Percentiles rank a stretch among this genome's conserved stretches.
phyloP scores from a whole-genome alignment of 441 rosid species.

The Manihot esculenta region DNA sequence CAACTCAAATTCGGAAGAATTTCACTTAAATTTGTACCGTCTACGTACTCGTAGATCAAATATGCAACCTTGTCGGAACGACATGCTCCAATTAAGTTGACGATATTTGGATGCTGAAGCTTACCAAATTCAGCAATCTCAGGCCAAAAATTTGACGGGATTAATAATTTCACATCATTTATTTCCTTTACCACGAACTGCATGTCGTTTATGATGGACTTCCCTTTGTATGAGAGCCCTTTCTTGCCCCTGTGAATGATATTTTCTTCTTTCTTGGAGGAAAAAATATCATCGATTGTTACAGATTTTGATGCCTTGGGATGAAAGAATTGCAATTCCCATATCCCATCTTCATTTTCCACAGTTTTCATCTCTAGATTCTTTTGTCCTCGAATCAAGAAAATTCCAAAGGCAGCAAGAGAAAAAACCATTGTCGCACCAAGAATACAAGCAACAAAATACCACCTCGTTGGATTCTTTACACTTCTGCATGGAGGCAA shows the following conservation, averaged over 20 bases:
- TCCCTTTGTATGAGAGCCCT: conserved; percentile 34
- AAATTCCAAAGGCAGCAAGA: conserved; percentile 29
- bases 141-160: conserved; percentile 33
- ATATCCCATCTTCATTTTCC: conserved; percentile 64
- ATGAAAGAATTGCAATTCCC: conserved; percentile 63
- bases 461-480: conserved; percentile 51
- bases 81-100: conserved; percentile 49
- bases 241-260: conserved; percentile 40
- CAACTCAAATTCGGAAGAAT: conserved; percentile 49
- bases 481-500: conserved; percentile 53
- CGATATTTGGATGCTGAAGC: conserved; percentile 58
- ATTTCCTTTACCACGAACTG: conserved; percentile 50
- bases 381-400: conserved; percentile 34
- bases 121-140: conserved; percentile 36
- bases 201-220: conserved; percentile 33
- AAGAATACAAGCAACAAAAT: conserved; percentile 35
- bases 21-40: conserved; percentile 54
- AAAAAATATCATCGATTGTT: conserved; percentile 39
- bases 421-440: conserved; percentile 34
- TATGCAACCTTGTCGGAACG: conserved; percentile 49
- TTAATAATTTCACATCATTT: conserved; percentile 27
- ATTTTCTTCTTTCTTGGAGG: conserved; percentile 47
- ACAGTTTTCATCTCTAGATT: conserved; percentile 43
- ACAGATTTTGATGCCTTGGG: conserved; percentile 42
- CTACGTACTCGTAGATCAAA: conserved; percentile 49